Evolutionary conservation across 225 moss, liverwort and hornwort species (phyloP), one percentile per base, ranked within the genome.

Genomic region (Sphagnum tenellum): DNA sequence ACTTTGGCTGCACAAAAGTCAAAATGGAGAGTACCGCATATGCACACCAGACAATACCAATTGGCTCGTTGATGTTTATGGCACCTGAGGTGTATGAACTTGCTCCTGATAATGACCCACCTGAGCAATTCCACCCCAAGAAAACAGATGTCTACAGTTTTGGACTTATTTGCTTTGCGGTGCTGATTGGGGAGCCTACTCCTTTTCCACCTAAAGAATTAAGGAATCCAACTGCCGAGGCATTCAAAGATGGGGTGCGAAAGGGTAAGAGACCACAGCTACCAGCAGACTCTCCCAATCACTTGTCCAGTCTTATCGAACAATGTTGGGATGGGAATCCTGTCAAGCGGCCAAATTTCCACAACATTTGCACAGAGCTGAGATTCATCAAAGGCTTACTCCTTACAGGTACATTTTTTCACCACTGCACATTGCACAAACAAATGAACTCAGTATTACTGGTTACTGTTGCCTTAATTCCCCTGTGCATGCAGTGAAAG

Each of bases 51-150:
- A 68, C 68, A 60, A 4, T 5, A 6, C 75, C 75, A 77, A 77
- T 72, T 0, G 80, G 83, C 10, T 79, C 83, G 0, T 77, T 77
- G 5, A 66, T 72, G 7, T 83, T 72, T 74, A 70, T 74, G n/a
- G 83, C 83, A 4, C 83, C 80, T 2, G 83, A 83, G 77, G 74
- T 80, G 3, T 83, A 77, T 53, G 3, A 68, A 9, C n/a, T 51
- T 5, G 13, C 50, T 8, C 7, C 0, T 76, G 48, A 4, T 68
- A 61, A 2, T 64, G 80, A 58, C 6, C 76, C 60, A 64, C 62
- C 12, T 46, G 71, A 63, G 45, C 57, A 69, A 3, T 74, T 70
- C 47, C 67, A 53, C 49, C 70, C 74, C 77, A 83, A 55, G 77
- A 69, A 67, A 48, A 57, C 55, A 56, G 82, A 82, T 73, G 82